Conservation (phyloP, 2,329 filamentous ascomycete species). For the Penicillium occitanis region DNA sequence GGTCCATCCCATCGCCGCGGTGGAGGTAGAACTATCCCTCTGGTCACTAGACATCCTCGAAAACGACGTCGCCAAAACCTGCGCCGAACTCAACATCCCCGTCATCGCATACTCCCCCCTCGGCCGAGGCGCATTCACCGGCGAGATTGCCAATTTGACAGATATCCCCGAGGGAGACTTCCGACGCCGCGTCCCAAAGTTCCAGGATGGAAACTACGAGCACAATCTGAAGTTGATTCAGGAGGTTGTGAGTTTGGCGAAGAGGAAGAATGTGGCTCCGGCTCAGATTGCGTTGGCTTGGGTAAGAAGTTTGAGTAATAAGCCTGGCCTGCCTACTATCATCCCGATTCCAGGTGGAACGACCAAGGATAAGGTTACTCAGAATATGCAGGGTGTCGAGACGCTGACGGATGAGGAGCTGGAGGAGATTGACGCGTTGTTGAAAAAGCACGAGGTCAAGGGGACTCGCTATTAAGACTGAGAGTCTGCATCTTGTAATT, state of each 20-base stretch:
- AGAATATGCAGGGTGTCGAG: conserved; percentile 43
- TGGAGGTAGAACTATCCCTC: conserved; percentile 62
- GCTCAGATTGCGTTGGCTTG: conserved; percentile 53
- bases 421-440: conserved; percentile 53
- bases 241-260: conserved; percentile 47
- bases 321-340: conserved; percentile 41
- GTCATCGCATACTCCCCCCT: conserved; percentile 62
- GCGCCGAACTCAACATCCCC: conserved; percentile 58
- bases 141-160: conserved; percentile 46
- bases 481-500: background rate
- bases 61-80: conserved; percentile 59
- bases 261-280: conserved; percentile 44
- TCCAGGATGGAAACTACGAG: conserved; percentile 52
- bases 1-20: conserved; percentile 57
- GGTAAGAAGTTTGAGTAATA: conserved; percentile 36
- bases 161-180: conserved; percentile 53
- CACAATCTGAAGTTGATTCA: conserved; percentile 53
- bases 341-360: conserved; percentile 49
- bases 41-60: conserved; percentile 58
- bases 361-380: conserved; percentile 38
- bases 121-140: conserved; percentile 57
- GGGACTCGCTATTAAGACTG: conserved; percentile 30
- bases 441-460: conserved; percentile 47
- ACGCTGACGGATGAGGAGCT: conserved; percentile 40
- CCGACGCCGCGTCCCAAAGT: conserved; percentile 48